These are phyloP conservation scores for Pythium rishiriense DNA, from an alignment of 352 stramenopile species.

Conservation along the genomic window DNA sequence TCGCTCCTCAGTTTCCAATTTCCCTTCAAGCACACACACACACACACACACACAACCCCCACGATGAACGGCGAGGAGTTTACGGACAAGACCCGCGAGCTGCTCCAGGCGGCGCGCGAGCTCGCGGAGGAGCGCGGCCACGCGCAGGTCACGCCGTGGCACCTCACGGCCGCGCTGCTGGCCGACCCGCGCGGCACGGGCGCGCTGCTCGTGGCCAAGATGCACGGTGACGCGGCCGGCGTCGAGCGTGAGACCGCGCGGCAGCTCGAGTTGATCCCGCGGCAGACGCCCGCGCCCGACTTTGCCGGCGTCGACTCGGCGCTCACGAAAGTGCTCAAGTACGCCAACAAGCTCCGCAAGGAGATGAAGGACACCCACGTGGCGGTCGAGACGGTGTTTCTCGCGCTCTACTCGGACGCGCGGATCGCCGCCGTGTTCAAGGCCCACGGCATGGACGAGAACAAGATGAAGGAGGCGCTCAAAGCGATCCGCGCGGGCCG, in stretches of 20 bases:
- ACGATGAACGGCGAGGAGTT: constrained; percentile 77
- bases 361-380: constrained; percentile 83
- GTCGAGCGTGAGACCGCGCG: constrained; percentile 48
- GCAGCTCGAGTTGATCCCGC: constrained; percentile 68
- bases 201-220: constrained; percentile 47
- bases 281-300: constrained; percentile 74
- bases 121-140: constrained; percentile 69
- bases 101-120: constrained; percentile 45
- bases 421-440: constrained; percentile 63
- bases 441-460: constrained; percentile 62
- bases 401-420: constrained; percentile 70
- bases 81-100: constrained; percentile 80
- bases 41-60: not conserved
- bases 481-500: constrained; percentile 60
- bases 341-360: constrained; percentile 78
- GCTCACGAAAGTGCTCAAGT: constrained; percentile 79
- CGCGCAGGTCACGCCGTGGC: constrained; percentile 73
- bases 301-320: constrained; percentile 57
- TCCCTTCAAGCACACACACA: constrained; percentile 10
- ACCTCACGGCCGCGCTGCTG: constrained; percentile 71
- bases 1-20: not conserved
- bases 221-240: constrained; percentile 47
- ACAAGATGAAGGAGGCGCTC: constrained; percentile 63
- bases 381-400: constrained; percentile 66
- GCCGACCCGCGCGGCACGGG: constrained; percentile 60